Conservation (phyloP, 331 rosid species). For the Ulmus americana region DNA sequence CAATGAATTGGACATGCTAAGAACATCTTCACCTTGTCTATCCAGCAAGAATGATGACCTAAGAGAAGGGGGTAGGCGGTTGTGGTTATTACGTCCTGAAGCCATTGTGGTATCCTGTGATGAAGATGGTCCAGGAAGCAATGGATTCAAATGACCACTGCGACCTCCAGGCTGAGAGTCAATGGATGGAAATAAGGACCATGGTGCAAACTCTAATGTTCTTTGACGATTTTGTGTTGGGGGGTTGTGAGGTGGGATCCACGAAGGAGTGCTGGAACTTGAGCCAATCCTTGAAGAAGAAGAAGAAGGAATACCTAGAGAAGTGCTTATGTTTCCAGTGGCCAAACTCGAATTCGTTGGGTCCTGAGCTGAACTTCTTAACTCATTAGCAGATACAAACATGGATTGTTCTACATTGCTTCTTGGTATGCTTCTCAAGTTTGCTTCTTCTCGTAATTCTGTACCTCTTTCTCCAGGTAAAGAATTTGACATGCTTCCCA, state of each 20-base stretch:
- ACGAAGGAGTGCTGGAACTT: constrained; percentile 42
- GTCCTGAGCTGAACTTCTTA: constrained; percentile 42
- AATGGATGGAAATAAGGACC: constrained; percentile 62
- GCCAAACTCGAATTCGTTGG: constrained; percentile 45
- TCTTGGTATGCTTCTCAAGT: constrained; percentile 37
- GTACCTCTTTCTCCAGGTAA: constrained; percentile 40
- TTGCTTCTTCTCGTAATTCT: constrained; percentile 44
- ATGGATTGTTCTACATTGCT: constrained; percentile 39
- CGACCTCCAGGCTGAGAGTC: constrained; percentile 48
- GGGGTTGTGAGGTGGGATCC: constrained; percentile 43
- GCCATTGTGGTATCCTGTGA: constrained; percentile 39
- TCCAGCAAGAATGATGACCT: constrained; percentile 55
- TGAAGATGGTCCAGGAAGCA: constrained; percentile 47
- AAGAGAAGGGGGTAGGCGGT: constrained; percentile 43
- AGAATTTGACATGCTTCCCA: constrained; percentile 41
- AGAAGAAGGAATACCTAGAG: constrained; percentile 45
- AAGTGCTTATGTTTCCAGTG: constrained; percentile 39
- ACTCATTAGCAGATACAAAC: constrained; percentile 33
- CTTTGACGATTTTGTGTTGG: constrained; percentile 53
- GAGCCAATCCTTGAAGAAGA: constrained; percentile 43
- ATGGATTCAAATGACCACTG: constrained; percentile 40
- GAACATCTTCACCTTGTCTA: constrained; percentile 54
- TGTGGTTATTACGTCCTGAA: constrained; percentile 29
- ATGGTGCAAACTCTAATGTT: constrained; percentile 52
- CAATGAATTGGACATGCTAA: constrained; percentile 46